These are phyloP conservation scores for Chaetomiaceae sp. DNA, from an alignment of 2,329 filamentous ascomycete genomes.

Conservation along the genomic window DNA sequence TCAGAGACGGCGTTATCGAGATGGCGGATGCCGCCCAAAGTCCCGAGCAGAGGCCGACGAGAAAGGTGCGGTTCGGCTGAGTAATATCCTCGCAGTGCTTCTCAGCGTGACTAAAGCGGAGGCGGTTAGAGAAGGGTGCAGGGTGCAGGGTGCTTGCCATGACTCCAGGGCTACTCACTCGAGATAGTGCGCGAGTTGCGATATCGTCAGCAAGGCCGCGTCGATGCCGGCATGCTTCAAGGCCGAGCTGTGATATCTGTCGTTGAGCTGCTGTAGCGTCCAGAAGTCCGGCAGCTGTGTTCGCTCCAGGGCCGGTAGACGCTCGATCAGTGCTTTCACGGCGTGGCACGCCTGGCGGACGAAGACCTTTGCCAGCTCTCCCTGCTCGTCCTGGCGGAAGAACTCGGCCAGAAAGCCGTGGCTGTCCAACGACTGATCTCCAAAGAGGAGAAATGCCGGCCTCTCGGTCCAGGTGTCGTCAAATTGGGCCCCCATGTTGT, in stretches of 20 bases:
- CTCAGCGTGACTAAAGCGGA: constrained; percentile 41
- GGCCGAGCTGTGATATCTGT: constrained; percentile 56
- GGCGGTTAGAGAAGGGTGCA: constrained; percentile 17
- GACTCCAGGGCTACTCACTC: constrained; percentile 56
- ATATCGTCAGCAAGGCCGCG: constrained; percentile 59
- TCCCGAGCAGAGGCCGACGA: constrained; percentile 65
- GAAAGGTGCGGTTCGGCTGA: constrained; percentile 46
- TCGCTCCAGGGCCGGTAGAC: constrained; percentile 53
- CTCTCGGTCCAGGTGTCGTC: constrained; percentile 29
- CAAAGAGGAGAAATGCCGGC: constrained; percentile 59
- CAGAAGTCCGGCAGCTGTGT: constrained; percentile 58
- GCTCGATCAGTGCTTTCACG: constrained; percentile 56
- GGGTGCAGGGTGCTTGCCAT: too few species aligned
- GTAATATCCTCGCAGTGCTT: constrained; percentile 53
- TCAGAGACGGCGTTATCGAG: constrained; percentile 58
- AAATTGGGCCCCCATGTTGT: constrained; percentile 34
- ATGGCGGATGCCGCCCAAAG: constrained; percentile 66
- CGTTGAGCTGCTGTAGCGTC: constrained; percentile 60
- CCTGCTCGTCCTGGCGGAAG: constrained; percentile 42
- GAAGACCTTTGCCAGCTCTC: constrained; percentile 57
- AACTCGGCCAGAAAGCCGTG: constrained; percentile 58
- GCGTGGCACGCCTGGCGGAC: constrained; percentile 54
- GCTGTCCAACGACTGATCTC: constrained; percentile 67
- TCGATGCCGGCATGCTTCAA: constrained; percentile 59
- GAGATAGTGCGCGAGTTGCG: constrained; percentile 65